Percentiles rank a stretch among this genome's conserved stretches.
These are phyloP conservation scores for Colletotrichum costaricense DNA, from an alignment of 2,329 filamentous ascomycete genomes.

Conservation along the genomic window DNA sequence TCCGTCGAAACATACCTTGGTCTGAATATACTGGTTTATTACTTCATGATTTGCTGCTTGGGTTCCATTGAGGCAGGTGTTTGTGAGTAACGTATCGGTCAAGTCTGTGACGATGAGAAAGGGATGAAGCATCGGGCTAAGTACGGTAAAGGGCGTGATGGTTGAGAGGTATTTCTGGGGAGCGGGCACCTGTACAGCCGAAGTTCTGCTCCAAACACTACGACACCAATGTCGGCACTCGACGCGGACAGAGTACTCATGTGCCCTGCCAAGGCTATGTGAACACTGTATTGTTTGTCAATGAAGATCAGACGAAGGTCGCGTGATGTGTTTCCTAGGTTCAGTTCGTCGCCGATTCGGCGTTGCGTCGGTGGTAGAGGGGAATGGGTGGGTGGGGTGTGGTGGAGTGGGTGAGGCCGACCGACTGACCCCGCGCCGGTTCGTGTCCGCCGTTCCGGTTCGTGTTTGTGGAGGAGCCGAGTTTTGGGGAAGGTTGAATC, in stretches of 20 bases:
- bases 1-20: constrained; percentile 23
- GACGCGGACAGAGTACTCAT: not conserved
- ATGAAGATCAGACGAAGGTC: too few species aligned
- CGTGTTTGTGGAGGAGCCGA: too few species aligned
- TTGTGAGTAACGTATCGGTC: not conserved
- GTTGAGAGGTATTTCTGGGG: rapidly evolving
- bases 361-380: too few species aligned
- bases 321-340: too few species aligned
- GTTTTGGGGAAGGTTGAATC: too few species aligned
- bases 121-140: not conserved
- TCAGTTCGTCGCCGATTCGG: too few species aligned
- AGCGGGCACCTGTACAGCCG: not conserved
- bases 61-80: not conserved
- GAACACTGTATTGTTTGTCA: not conserved
- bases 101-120: not conserved
- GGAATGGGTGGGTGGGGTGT: too few species aligned
- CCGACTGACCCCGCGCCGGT: too few species aligned
- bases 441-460: too few species aligned
- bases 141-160: not conserved
- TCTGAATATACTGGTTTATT: constrained; percentile 31
- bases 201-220: not conserved
- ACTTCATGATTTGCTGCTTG: not conserved
- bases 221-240: not conserved
- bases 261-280: too few species aligned
- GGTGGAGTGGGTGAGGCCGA: too few species aligned